These are phyloP conservation scores for Telfairia occidentalis DNA, from an alignment of 331 rosid species.

Conservation along the genomic window DNA sequence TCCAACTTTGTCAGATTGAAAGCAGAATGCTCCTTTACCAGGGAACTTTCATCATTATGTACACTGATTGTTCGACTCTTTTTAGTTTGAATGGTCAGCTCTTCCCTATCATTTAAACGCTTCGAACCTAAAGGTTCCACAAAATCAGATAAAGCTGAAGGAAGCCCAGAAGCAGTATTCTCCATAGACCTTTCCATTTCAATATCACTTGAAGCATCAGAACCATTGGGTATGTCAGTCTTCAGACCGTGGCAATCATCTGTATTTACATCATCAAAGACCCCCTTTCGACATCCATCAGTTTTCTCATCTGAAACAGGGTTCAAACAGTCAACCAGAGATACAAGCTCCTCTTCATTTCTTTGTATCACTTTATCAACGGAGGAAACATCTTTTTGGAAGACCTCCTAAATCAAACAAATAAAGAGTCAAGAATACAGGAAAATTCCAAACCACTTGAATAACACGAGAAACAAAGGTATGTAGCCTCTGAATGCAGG, in stretches of 20 bases:
- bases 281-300: slow-evolving; percentile 19
- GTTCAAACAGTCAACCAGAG: slow-evolving; percentile 21
- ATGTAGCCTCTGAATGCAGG: background rate
- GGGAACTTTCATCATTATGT: slow-evolving; percentile 28
- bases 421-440: background rate
- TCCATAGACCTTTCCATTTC: slow-evolving; percentile 27
- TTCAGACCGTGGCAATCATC: slow-evolving; percentile 22
- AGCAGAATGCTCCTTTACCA: slow-evolving; percentile 26
- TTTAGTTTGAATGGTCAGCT: slow-evolving; percentile 37
- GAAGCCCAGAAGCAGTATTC: slow-evolving; percentile 20
- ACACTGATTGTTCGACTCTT: slow-evolving; percentile 29
- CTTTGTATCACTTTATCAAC: slow-evolving; percentile 24
- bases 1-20: slow-evolving; percentile 15
- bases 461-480: background rate
- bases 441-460: background rate
- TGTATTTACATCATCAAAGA: slow-evolving; percentile 20
- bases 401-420: slow-evolving; percentile 26
- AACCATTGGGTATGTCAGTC: slow-evolving; percentile 23
- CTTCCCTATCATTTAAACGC: slow-evolving; percentile 39
- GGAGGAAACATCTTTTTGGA: slow-evolving; percentile 26
- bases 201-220: slow-evolving; percentile 25
- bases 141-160: slow-evolving; percentile 24
- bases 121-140: slow-evolving; percentile 51
- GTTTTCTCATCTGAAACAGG: slow-evolving; percentile 25
- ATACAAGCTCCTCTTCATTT: slow-evolving; percentile 24